A percentile compares a stretch with the other conserved stretches of the same genome.
Conservation (phyloP, 1,284 basidiomycete species). For the Meira nashicola region DNA sequence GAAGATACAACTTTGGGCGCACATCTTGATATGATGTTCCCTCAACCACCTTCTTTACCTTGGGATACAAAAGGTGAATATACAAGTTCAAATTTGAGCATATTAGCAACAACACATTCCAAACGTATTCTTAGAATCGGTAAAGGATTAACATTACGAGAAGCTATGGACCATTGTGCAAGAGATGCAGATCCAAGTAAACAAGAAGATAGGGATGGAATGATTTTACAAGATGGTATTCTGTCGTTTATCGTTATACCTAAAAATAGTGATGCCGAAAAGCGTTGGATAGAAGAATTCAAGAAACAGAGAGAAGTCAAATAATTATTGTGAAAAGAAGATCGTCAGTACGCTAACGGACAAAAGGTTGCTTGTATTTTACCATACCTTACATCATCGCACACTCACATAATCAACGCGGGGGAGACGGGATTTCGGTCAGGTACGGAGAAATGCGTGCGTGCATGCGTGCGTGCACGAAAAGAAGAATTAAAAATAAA, state of each 20-base stretch:
- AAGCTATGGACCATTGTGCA: constrained; percentile 61
- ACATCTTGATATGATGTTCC: constrained; percentile 77
- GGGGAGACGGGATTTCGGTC: too few relatives aligned
- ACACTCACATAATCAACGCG: too few relatives aligned
- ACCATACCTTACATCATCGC: too few relatives aligned
- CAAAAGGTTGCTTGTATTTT: too few relatives aligned
- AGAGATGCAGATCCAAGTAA: constrained; percentile 58
- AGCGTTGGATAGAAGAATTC: constrained; percentile 78
- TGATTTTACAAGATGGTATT: constrained; percentile 80
- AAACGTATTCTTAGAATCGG: constrained; percentile 81
- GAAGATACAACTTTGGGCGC: constrained; percentile 77
- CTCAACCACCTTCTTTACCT: constrained; percentile 58
- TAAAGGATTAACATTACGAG: constrained; percentile 74
- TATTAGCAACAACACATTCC: constrained; percentile 76
- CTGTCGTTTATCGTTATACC: constrained; percentile 78
- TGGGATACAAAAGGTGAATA: constrained; percentile 81
- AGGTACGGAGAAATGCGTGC: too few relatives aligned
- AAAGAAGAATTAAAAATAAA: too few relatives aligned
- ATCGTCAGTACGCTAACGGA: too few relatives aligned
- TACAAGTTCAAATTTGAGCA: constrained; percentile 62
- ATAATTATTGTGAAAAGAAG: too few relatives aligned
- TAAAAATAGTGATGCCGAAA: constrained; percentile 72
- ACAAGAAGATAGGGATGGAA: constrained; percentile 67
- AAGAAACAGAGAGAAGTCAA: constrained; percentile 58
- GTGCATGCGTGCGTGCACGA: too few relatives aligned